phyloP scores from a whole-genome alignment of 1,139 yeast genomes.

The Blastobotrys proliferans region DNA sequence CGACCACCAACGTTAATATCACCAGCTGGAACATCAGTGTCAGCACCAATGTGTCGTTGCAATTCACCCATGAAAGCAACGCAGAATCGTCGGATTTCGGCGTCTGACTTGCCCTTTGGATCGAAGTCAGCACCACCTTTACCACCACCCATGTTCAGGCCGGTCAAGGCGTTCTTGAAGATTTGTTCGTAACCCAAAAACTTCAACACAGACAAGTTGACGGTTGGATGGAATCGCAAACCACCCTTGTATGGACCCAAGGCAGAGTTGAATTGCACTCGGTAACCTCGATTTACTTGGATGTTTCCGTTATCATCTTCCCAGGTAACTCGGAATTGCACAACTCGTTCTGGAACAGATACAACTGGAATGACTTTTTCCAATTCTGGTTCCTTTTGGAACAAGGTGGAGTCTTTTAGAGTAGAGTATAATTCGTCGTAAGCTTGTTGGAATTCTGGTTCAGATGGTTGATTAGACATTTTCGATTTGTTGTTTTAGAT shows the following conservation, averaged over 20 bases:
- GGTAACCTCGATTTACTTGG: conserved; percentile 94
- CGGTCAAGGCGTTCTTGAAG: conserved; percentile 97
- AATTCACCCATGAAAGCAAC: conserved; percentile 88
- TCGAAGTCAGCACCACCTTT: conserved; percentile 99
- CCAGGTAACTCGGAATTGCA: conserved; percentile 97
- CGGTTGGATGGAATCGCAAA: conserved; percentile 95
- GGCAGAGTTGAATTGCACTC: conserved; percentile 98
- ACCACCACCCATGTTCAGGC: conserved; percentile 98
- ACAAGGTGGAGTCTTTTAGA: conserved; percentile 85
- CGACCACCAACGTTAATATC: conserved; percentile 93
- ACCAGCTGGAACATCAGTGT: conserved; percentile 98
- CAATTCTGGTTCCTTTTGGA: conserved; percentile 84
- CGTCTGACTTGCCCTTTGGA: conserved; percentile 90
- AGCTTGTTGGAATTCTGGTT: conserved; percentile 99
- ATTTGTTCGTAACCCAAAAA: conserved; percentile 98
- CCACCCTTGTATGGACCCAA: conserved; percentile 99
- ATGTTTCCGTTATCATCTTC: conserved; percentile 90
- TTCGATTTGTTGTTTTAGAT: conserved; percentile 1
- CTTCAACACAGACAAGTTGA: conserved; percentile 89
- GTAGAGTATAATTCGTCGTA: conserved; percentile 89
- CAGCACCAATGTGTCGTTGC: conserved; percentile 93
- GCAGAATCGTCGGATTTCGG: conserved; percentile 96
- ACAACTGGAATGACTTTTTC: conserved; percentile 86
- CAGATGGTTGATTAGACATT: conserved; percentile 37
- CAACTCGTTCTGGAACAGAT: conserved; percentile 91